Evolutionary conservation across 1,284 basidiomycete genomes (phyloP), one percentile per base, ranked within the genome.

Genomic region (Ustilago esculenta): DNA sequence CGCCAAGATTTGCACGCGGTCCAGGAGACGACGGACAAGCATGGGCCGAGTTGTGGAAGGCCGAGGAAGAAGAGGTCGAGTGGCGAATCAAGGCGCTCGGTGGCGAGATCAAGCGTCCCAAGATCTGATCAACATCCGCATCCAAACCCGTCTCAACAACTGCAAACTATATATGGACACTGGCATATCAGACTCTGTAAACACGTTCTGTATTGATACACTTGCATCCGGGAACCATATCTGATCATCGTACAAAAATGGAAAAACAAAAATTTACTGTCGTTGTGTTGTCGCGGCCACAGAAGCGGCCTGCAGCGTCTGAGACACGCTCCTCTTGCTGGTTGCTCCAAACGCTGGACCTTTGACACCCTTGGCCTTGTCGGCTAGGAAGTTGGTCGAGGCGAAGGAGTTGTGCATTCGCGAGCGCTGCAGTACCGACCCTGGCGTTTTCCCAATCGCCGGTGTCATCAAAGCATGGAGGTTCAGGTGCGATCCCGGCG

Each of bases 341-440:
- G n/a, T 46, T 1, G 36, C 37, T n/a, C 47, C 44, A 11, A 65
- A 25, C 2, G 45, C 42, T 0, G 61, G 50, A 4, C 29, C 55
- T 25, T 58, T 65, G 46, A 57, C 41, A 8, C 49, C 53, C 37
- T 59, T 63, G 5, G 47, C 59, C 34, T 60, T 60, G 6, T 59
- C 63, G 5, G 61, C 61, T 0, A 57, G 35, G 15, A 59, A 51
- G 39, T 51, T 40, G 37, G 42, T 54, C 4, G 65, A 60, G 4
- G 49, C 55, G 32, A 69, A 54, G n/a, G 66, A 50, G 23, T 63
- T 69, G 47, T 54, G 51, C 54, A 69, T 69, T 17, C 66, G 37
- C 37, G 66, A 69, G 4, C 66, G 50, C 40, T 69, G 66, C 20
- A 69, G 48, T 5, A 57, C 59, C 29, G 66, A 57, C 9, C 51